These are phyloP conservation scores for Cordyceps tenuipes DNA, from an alignment of 2,329 filamentous ascomycete species.

Conservation along the genomic window DNA sequence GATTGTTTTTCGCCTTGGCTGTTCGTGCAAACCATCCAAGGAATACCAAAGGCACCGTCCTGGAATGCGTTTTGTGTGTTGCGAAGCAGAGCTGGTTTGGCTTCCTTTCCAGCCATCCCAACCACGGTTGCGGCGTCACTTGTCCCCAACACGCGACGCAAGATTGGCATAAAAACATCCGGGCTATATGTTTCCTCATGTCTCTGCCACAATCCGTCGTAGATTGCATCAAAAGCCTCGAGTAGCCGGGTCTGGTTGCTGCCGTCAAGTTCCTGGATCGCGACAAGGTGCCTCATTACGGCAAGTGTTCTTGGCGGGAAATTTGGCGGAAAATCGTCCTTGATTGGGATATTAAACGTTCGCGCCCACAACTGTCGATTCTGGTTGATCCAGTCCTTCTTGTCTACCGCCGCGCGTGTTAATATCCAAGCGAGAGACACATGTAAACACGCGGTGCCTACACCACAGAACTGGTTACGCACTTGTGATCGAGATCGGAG, in stretches of 20 bases:
- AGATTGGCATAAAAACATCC: constrained; percentile 20
- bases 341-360: constrained; percentile 28
- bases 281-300: constrained; percentile 27
- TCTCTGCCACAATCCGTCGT: constrained; percentile 24
- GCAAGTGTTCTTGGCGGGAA: constrained; percentile 29
- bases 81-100: constrained; percentile 22
- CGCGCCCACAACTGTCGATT: constrained; percentile 27
- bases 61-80: constrained; percentile 30
- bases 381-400: constrained; percentile 27
- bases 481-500: constrained; percentile 31
- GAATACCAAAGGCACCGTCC: constrained; percentile 30
- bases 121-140: constrained; percentile 22
- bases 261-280: constrained; percentile 18
- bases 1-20: constrained; percentile 22
- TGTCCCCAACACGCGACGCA: constrained; percentile 20
- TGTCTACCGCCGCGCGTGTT: constrained; percentile 21
- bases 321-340: constrained; percentile 20
- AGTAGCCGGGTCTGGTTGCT: constrained; percentile 16
- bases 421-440: neutral
- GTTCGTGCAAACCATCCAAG: constrained; percentile 30
- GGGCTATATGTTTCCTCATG: constrained; percentile 21
- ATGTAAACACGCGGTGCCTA: neutral
- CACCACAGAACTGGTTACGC: constrained; percentile 10
- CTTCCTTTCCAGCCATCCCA: constrained; percentile 18
- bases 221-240: constrained; percentile 26